A percentile compares a stretch with the other conserved stretches of the same genome.
Conservation (phyloP, 495 filamentous ascomycete genomes). For the Penicillium subrubescens region DNA sequence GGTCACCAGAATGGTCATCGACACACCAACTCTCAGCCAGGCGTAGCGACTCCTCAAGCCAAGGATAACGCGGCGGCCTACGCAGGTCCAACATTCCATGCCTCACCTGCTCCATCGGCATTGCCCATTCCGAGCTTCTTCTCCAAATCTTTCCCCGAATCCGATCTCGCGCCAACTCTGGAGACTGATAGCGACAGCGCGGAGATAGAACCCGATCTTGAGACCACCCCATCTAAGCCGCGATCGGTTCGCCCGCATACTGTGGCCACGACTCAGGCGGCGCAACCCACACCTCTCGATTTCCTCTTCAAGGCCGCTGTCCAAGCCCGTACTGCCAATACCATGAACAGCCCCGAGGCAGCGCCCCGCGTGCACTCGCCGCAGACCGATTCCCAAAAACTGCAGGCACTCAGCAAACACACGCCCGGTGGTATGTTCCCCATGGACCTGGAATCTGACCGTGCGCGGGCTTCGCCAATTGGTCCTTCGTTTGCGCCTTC, state of each 20-base stretch:
- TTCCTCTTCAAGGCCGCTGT: conserved; percentile 85
- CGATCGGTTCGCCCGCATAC: conserved; percentile 27
- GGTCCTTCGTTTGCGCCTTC: conserved; percentile 69
- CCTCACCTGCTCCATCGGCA: conserved; percentile 89
- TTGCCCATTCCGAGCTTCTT: conserved; percentile 92
- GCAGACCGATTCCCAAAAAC: conserved; percentile 37
- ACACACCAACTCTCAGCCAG: conserved; percentile 36
- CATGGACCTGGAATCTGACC: conserved; percentile 62
- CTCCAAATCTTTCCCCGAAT: conserved; percentile 74
- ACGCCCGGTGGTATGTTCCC: conserved; percentile 60
- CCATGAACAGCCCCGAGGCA: conserved; percentile 49
- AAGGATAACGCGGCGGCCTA: conserved; percentile 61
- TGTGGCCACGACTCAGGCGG: conserved; percentile 27
- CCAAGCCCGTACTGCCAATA: conserved; percentile 53
- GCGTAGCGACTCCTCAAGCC: conserved; percentile 49
- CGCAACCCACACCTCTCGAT: conserved; percentile 78
- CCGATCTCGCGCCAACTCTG: conserved; percentile 38
- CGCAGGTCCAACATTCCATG: conserved; percentile 93
- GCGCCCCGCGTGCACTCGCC: conserved; percentile 37
- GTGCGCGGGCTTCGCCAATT: conserved; percentile 44
- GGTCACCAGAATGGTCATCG: conserved; percentile 32
- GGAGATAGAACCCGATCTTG: conserved; percentile 36
- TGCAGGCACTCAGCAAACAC: conserved; percentile 28
- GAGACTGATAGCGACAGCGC: conserved; percentile 43
- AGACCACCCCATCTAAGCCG: conserved; percentile 48